phyloP scores from a whole-genome alignment of 164 flowering plant genomes.

The Stephania cephalantha region DNA sequence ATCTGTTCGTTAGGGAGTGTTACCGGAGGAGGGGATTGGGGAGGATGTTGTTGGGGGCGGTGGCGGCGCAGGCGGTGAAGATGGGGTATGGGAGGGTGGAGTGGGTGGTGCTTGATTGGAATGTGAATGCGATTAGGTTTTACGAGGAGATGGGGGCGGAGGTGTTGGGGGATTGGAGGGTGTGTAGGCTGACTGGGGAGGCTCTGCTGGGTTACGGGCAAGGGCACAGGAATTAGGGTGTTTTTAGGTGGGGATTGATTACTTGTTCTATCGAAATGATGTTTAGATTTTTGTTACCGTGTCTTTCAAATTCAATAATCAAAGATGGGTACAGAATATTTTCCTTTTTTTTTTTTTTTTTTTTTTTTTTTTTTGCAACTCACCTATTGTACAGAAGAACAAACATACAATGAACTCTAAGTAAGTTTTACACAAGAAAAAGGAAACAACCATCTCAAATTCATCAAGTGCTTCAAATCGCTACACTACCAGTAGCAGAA shows the following conservation, averaged over 20 bases:
- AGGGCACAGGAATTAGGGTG: slow-evolving; percentile 4
- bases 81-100: slow-evolving; percentile 84
- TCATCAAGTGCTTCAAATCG: too few species aligned
- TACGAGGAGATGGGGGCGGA: slow-evolving; percentile 91
- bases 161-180: slow-evolving; percentile 69
- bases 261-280: too few species aligned
- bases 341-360: too few species aligned
- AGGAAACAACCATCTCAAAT: too few species aligned
- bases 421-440: too few species aligned
- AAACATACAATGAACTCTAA: too few species aligned
- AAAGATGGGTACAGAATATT: too few species aligned
- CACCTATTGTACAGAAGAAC: too few species aligned
- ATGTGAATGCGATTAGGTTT: slow-evolving; percentile 71
- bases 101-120: slow-evolving; percentile 94
- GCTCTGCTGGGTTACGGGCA: slow-evolving; percentile 19
- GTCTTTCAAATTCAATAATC: too few species aligned
- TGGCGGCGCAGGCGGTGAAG: slow-evolving; percentile 72
- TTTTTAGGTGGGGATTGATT: neutral
- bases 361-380: too few species aligned
- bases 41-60: slow-evolving; percentile 59
- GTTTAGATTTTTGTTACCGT: too few species aligned
- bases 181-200: slow-evolving; percentile 67
- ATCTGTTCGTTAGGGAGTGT: slow-evolving; percentile 70
- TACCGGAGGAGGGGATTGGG: slow-evolving; percentile 76
- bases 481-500: too few species aligned